Conservation (phyloP, 768 basidiomycete genomes). For the Auricularia sp. region DNA sequence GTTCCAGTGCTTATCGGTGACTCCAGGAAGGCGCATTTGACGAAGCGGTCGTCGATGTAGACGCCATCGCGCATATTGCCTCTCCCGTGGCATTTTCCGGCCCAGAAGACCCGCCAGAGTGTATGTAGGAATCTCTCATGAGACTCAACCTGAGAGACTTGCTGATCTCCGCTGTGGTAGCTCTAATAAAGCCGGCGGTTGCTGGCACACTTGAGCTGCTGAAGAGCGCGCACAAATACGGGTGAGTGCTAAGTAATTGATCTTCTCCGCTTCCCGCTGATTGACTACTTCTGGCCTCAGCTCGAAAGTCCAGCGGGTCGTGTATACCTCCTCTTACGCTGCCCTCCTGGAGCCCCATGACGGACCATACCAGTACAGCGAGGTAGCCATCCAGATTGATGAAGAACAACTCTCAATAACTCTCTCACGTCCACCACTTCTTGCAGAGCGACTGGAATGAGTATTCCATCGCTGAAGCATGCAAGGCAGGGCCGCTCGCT, state of each 20-base stretch:
- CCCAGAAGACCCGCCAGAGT: conserved; percentile 30
- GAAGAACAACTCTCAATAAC: neutral
- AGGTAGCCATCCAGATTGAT: neutral
- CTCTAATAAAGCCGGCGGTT: conserved; percentile 22
- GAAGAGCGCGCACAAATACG: neutral
- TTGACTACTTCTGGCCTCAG: conserved; percentile 14
- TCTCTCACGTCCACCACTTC: neutral
- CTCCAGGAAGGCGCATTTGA: conserved; percentile 55
- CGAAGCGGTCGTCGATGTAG: conserved; percentile 65
- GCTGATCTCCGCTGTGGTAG: neutral
- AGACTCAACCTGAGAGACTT: neutral
- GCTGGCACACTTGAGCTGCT: neutral
- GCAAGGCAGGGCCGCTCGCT: conserved; percentile 19
- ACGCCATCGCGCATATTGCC: conserved; percentile 60
- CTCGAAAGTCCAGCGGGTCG: conserved; percentile 49
- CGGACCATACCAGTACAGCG: neutral
- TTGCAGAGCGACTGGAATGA: conserved; percentile 25
- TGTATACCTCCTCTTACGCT: conserved; percentile 56
- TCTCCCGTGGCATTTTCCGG: conserved; percentile 45
- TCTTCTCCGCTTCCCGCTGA: neutral
- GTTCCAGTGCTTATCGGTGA: neutral
- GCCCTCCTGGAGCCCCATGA: conserved; percentile 25
- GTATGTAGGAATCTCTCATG: conserved; percentile 12
- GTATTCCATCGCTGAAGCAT: conserved; percentile 15
- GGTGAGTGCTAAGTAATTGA: neutral